phyloP scores from a whole-genome alignment of 78 protist genomes.

The Dictyostelium intermedium region DNA sequence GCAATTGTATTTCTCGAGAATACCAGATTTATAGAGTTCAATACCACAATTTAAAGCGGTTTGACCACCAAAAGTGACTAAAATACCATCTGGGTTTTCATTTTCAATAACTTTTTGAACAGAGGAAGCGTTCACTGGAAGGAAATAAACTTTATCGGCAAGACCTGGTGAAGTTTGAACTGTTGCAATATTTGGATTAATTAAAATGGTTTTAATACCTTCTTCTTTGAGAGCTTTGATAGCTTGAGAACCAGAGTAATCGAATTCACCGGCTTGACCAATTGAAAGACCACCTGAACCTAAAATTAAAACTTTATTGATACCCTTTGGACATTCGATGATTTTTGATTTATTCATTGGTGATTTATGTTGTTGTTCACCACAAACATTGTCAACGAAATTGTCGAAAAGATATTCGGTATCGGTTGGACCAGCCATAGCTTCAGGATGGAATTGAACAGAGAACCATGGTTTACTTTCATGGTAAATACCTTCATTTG shows the following conservation, averaged over 20 bases:
- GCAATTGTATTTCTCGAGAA: constrained; percentile 81
- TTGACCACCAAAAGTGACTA: constrained; percentile 98
- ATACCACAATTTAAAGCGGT: constrained; percentile 98
- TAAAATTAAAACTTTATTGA: constrained; percentile 91
- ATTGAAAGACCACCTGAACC: constrained; percentile 98
- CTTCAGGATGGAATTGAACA: constrained; percentile 99
- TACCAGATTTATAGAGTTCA: constrained; percentile 85
- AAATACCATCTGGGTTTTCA: constrained; percentile 97
- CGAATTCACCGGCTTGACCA: constrained; percentile 99
- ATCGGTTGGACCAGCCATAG: constrained; percentile 96
- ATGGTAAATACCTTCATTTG: constrained; percentile 97
- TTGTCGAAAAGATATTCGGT: constrained; percentile 95
- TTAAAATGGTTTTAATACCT: constrained; percentile 92
- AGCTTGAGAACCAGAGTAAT: constrained; percentile 97
- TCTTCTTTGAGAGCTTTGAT: constrained; percentile 98
- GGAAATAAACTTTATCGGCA: constrained; percentile 96
- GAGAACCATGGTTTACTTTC: constrained; percentile 90
- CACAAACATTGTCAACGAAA: constrained; percentile 77
- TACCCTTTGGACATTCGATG: constrained; percentile 56
- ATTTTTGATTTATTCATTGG: constrained; percentile 45
- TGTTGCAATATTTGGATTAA: constrained; percentile 99
- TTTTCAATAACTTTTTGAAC: constrained; percentile 91
- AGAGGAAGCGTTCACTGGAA: constrained; percentile 94
- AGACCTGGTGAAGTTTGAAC: constrained; percentile 95
- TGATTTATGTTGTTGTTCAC: neutral